Base-by-base conservation (phyloP, 2,329 filamentous ascomycete species). In the Cladosporium velox region DNA sequence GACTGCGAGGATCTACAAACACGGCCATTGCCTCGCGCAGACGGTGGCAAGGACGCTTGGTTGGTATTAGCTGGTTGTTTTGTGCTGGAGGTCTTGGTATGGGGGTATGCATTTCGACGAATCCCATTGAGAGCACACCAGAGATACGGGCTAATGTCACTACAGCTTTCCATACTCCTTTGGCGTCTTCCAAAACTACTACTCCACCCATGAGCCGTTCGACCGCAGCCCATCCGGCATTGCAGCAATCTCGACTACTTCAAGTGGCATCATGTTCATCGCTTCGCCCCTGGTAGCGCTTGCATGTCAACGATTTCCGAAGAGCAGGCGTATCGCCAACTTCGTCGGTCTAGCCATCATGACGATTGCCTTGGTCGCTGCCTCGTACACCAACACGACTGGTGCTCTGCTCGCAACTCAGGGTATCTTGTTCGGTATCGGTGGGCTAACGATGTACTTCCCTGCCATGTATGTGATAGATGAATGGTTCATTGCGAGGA, bases 401-500 rank as follows among this genome's bases (percentile, higher is more conserved):
- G 68, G 72, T 10, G 76, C 78, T 58, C 72, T 81, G 4, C 74
- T 81, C 24, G 62, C 74, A 15, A 78, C 77, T 14, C 80, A 82
- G 70, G 79, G 80, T 8, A 74, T 81, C 8, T 64, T 81, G 18
- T 81, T 77, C 63, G 76, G 75, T 6, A 68, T 81, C 28, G 79
- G 85, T 0, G 85, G 85, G 11, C 78, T 80, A 12, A 73, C 86
- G 1, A 71, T 84, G 5, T 87, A 79, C 72, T 83, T 73, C n/a
- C 83, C 82, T 0, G 79, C 79, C 2, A 79, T 84, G 21, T 74
- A 82, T 49, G 82, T 81, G 65, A 73, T 86, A 28, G 83, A 86
- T 66, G 82, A 86, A 70, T 89, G 74, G 80, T 87, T 86, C 74
- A 76, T 85, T n/a, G 76, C 74, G 15, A 76, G 79, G 24, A 82